A percentile compares a stretch with the other conserved stretches of the same genome.
phyloP scores from a whole-genome alignment of 306 rosid genomes.

The Vigna angularis region DNA sequence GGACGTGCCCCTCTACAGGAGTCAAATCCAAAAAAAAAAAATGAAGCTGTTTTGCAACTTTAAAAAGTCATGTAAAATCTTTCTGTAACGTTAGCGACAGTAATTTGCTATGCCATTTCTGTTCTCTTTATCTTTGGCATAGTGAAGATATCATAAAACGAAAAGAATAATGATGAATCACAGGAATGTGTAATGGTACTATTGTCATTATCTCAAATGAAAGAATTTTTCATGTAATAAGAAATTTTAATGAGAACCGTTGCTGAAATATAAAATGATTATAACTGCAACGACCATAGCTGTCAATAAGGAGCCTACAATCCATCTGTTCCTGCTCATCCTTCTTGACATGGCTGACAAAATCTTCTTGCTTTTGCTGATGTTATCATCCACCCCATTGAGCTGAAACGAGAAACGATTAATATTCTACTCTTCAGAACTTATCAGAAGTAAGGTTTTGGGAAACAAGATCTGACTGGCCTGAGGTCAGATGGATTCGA shows the following conservation, averaged over 20 bases:
- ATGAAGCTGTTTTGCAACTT: too few relatives aligned
- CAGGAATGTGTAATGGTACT: background rate
- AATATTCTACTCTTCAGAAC: constrained; percentile 1
- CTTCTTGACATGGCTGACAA: constrained; percentile 66
- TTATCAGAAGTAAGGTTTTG: background rate
- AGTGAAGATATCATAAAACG: background rate
- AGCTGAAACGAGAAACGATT: constrained; percentile 46
- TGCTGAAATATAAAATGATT: constrained; percentile 53
- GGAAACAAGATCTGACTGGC: constrained; percentile 33
- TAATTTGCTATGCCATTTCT: background rate
- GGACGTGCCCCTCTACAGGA: too few relatives aligned
- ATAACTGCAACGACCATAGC: constrained; percentile 58
- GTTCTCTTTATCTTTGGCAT: background rate
- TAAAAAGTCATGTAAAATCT: background rate
- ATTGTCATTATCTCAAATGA: constrained; percentile 10
- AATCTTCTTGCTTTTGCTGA: constrained; percentile 64
- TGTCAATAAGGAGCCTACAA: constrained; percentile 53
- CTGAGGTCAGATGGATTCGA: constrained; percentile 1
- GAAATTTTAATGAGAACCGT: constrained; percentile 26
- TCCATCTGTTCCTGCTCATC: constrained; percentile 70
- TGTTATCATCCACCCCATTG: constrained; percentile 62
- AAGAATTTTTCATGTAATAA: background rate
- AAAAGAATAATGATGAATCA: constrained; percentile 7
- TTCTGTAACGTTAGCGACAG: background rate
- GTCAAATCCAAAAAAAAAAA: too few relatives aligned